phyloP scores from a whole-genome alignment of 257 asterid species.

The Leptodermis oblonga region DNA sequence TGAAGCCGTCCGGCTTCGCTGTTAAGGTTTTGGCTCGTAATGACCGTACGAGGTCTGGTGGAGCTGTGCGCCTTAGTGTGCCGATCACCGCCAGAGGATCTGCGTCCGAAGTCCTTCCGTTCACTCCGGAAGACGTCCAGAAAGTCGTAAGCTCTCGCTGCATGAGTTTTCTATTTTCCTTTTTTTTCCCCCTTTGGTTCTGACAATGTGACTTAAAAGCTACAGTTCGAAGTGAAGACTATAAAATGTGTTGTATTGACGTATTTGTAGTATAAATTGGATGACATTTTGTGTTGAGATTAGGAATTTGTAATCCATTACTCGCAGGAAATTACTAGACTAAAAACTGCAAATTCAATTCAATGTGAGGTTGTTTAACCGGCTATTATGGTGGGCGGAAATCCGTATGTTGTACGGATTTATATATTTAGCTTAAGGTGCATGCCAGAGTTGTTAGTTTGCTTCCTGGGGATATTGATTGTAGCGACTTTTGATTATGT shows the following conservation, averaged over 20 bases:
- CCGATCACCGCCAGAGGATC: constrained; percentile 53
- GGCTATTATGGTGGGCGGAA: neutral
- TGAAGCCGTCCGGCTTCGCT: constrained; percentile 51
- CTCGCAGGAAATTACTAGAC: neutral
- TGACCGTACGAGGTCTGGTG: constrained; percentile 29
- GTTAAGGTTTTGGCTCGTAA: constrained; percentile 37
- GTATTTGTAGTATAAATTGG: neutral
- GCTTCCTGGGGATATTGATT: neutral
- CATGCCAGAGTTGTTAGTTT: neutral
- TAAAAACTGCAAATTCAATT: neutral
- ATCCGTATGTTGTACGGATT: neutral
- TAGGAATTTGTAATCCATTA: neutral
- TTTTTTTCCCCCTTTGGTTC: neutral
- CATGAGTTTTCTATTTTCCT: neutral
- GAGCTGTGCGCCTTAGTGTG: constrained; percentile 36
- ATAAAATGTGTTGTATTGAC: neutral
- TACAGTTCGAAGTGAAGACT: neutral
- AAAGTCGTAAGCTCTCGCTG: constrained; percentile 34
- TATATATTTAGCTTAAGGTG: neutral
- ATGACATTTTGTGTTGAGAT: neutral
- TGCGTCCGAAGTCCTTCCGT: constrained; percentile 46
- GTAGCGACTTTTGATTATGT: neutral
- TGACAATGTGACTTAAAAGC: neutral
- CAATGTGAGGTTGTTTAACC: neutral
- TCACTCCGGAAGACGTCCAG: constrained; percentile 60